Percentiles rank a stretch among this genome's conserved stretches.
These are phyloP conservation scores for Syzygium malaccense DNA, from an alignment of 441 rosid species.

Conservation along the genomic window DNA sequence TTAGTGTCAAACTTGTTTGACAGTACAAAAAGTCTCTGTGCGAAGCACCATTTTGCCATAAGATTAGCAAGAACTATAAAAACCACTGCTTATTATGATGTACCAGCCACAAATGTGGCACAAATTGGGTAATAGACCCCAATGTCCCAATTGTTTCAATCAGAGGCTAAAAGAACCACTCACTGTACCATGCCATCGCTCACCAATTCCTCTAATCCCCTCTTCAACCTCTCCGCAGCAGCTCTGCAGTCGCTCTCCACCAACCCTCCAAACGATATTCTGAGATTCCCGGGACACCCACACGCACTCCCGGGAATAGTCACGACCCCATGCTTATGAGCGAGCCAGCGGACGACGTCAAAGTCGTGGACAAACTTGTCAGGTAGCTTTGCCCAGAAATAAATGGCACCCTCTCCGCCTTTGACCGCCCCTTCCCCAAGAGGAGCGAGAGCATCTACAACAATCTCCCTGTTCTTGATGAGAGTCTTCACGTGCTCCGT, in stretches of 20 bases:
- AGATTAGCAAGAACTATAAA: background rate
- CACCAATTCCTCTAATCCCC: slow-evolving; percentile 73
- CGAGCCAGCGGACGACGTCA: slow-evolving; percentile 85
- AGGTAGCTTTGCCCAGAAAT: slow-evolving; percentile 95
- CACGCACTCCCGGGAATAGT: slow-evolving; percentile 82
- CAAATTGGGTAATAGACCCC: background rate
- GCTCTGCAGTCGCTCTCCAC: slow-evolving; percentile 54
- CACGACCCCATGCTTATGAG: slow-evolving; percentile 68
- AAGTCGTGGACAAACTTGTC: slow-evolving; percentile 35
- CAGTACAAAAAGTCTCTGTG: background rate
- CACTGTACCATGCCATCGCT: slow-evolving; percentile 47
- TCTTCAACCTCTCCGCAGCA: slow-evolving; percentile 67
- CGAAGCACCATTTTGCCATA: background rate
- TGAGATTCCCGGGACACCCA: slow-evolving; percentile 65
- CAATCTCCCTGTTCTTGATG: slow-evolving; percentile 70
- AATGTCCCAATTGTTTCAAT: background rate
- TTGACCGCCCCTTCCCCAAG: slow-evolving; percentile 67
- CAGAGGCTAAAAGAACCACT: background rate
- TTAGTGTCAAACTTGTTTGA: background rate
- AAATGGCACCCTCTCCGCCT: slow-evolving; percentile 97
- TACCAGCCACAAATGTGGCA: background rate
- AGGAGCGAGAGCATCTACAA: slow-evolving; percentile 67
- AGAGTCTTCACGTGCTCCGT: slow-evolving; percentile 59
- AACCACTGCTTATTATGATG: background rate
- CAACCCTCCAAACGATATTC: slow-evolving; percentile 89